Percentiles rank a stretch among this genome's conserved stretches.
These are phyloP conservation scores for Russula dissimulans DNA, from an alignment of 768 basidiomycete species.

Conservation along the genomic window DNA sequence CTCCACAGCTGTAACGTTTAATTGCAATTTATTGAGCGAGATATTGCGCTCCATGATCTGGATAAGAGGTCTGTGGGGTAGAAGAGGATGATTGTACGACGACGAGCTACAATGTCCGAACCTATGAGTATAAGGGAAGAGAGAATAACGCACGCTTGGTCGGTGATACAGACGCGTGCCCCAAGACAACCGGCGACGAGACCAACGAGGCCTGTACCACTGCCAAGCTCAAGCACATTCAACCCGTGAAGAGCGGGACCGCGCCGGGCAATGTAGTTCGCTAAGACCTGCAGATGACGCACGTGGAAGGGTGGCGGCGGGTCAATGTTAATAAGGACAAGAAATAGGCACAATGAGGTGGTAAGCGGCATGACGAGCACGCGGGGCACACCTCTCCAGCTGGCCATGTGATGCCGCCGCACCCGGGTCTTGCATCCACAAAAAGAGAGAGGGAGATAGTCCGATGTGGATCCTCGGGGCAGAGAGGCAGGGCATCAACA, in stretches of 20 bases:
- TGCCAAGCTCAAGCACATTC: constrained; percentile 74
- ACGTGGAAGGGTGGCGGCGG: neutral
- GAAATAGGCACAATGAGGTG: neutral
- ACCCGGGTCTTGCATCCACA: constrained; percentile 78
- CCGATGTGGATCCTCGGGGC: constrained; percentile 2
- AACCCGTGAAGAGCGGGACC: constrained; percentile 44
- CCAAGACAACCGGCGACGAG: constrained; percentile 68
- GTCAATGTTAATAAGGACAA: neutral
- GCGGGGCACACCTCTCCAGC: constrained; percentile 64
- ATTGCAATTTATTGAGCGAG: constrained; percentile 47
- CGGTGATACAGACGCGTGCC: constrained; percentile 67
- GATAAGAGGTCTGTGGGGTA: constrained; percentile 50
- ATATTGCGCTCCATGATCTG: constrained; percentile 75
- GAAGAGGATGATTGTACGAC: neutral
- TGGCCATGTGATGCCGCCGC: constrained; percentile 89
- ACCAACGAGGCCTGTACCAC: constrained; percentile 90
- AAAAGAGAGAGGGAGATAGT: constrained; percentile 40
- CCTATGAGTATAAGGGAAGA: neutral
- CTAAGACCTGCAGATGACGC: constrained; percentile 51
- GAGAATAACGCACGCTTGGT: constrained; percentile 66
- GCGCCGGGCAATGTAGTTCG: constrained; percentile 59
- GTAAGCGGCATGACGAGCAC: neutral
- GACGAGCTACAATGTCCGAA: too few relatives aligned
- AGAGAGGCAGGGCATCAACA: constrained; percentile 21
- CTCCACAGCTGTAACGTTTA: constrained; percentile 51